Percentiles rank a stretch among this genome's conserved stretches.
Conservation (phyloP, 495 filamentous ascomycete genomes). For the Jackrogersella multiformis region DNA sequence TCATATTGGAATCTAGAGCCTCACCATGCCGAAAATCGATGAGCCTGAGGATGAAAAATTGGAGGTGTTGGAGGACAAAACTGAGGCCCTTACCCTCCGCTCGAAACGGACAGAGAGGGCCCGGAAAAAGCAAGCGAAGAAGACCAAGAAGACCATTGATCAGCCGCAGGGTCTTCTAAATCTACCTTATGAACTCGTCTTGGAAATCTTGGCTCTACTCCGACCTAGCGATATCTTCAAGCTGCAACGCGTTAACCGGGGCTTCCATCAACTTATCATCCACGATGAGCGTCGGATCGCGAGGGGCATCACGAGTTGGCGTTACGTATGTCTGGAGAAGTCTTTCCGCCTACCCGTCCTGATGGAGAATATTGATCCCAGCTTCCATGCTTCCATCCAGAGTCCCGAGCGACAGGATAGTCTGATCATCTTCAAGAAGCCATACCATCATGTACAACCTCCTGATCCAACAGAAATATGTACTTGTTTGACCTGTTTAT, state of each 20-base stretch:
- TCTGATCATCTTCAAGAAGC: conserved; percentile 51
- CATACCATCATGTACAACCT: conserved; percentile 58
- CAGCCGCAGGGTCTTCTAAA: conserved; percentile 45
- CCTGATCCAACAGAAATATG: conserved; percentile 55
- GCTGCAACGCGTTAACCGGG: conserved; percentile 48
- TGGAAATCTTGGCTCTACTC: conserved; percentile 54
- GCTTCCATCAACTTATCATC: conserved; percentile 52
- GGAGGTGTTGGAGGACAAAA: conserved; percentile 42
- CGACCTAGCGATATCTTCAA: conserved; percentile 59
- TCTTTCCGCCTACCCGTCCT: conserved; percentile 60
- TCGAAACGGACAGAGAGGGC: conserved; percentile 61
- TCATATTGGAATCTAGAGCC: background rate
- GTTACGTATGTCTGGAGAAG: conserved; percentile 57
- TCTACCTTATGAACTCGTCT: conserved; percentile 60
- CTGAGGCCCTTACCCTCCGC: conserved; percentile 49
- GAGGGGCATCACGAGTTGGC: conserved; percentile 47
- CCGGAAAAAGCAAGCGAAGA: conserved; percentile 55
- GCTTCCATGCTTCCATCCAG: conserved; percentile 47
- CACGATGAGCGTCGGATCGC: conserved; percentile 53
- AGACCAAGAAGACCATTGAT: conserved; percentile 32
- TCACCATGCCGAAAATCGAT: conserved; percentile 31
- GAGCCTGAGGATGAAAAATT: conserved; percentile 37
- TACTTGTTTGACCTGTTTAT: conserved; percentile 61
- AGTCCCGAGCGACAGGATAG: conserved; percentile 50
- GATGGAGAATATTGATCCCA: conserved; percentile 51